A percentile compares a stretch with the other conserved stretches of the same genome.
These are phyloP conservation scores for Meyerozyma elateridarum DNA, from an alignment of 1,139 yeast species.

Conservation along the genomic window DNA sequence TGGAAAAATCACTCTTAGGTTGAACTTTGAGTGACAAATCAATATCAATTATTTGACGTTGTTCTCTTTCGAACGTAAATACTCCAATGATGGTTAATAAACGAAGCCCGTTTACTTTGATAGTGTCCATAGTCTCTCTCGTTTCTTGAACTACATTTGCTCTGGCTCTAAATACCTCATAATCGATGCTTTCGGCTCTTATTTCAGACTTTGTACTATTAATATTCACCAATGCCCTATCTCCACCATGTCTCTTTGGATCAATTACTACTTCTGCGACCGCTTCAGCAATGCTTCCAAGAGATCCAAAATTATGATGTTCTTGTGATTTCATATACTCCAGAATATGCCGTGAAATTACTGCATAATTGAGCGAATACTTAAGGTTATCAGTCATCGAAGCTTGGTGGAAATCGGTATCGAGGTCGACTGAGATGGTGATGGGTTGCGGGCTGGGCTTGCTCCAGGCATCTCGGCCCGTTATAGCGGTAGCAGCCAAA, in stretches of 20 bases:
- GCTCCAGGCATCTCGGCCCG: slow-evolving; percentile 77
- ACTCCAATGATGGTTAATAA: slow-evolving; percentile 82
- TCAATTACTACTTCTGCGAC: slow-evolving; percentile 47
- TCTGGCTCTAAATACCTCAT: slow-evolving; percentile 28
- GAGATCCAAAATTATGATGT: slow-evolving; percentile 44
- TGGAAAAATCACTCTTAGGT: slow-evolving; percentile 28
- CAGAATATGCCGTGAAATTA: slow-evolving; percentile 59
- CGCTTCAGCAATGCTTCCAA: slow-evolving; percentile 54
- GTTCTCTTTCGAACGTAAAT: slow-evolving; percentile 80
- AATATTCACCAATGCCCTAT: slow-evolving; percentile 41
- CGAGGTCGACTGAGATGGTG: slow-evolving; percentile 51
- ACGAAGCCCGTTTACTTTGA: slow-evolving; percentile 49
- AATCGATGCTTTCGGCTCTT: slow-evolving; percentile 48
- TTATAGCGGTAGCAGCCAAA: slow-evolving; percentile 56
- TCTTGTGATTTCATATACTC: slow-evolving; percentile 45
- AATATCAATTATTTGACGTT: slow-evolving; percentile 69
- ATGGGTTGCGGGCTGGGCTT: slow-evolving; percentile 69
- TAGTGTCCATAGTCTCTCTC: slow-evolving; percentile 27
- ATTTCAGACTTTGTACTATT: slow-evolving; percentile 51
- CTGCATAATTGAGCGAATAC: slow-evolving; percentile 84
- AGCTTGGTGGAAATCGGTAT: slow-evolving; percentile 68
- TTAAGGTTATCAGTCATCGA: slow-evolving; percentile 72
- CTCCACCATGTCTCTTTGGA: slow-evolving; percentile 48
- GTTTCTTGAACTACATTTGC: slow-evolving; percentile 11
- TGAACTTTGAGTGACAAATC: slow-evolving; percentile 47